Base-by-base conservation (phyloP, 2,329 filamentous ascomycete species). In the Cercospora sesami region DNA sequence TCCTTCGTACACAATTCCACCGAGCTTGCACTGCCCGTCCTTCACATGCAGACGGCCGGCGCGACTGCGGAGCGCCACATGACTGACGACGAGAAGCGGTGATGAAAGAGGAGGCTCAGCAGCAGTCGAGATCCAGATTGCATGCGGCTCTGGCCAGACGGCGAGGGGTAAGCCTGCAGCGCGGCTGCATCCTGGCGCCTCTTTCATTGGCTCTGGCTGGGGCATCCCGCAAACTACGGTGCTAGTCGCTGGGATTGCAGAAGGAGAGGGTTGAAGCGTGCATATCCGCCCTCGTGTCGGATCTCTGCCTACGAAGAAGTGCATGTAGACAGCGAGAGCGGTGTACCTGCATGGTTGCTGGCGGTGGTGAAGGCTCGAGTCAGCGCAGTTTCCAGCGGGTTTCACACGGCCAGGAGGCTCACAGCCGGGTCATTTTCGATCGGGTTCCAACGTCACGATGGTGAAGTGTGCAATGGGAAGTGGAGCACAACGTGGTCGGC, bases 91-190 rank as follows among this genome's bases (percentile, higher is more conserved):
- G 18, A 55, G 23, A 57, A 57, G 63, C 66, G 59, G 63, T 65
- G 66, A 68, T 65, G 58, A 26, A 64, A 58, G 33, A 28, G 59
- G 33, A 58, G 36, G 62, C 60, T 36, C 60, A 7, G 31, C 53
- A 59, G 59, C 42, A 30, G 53, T 58, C 53, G 26, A 30, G 53
- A 33, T 36, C 59, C 59, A 66, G 55, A 63, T n/a, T 45, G 36
- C 23, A 59, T 68, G 66, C 63, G 66, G 61, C 66, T 68, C 66
- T 65, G 62, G 51, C 59, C 39, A 16, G 33, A 33, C 31, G 51
- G 60, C 26, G 21, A 62, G 63, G 62, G 55, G 55, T 65, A 51
- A 42, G 39, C 63, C 39, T 65, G 57, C 62, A 62, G 26, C 28
- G 57, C 23, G 12, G 57, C 31, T 30, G 63, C 63, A 60, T 26